Conservation (phyloP, 1,139 yeast species). For the Meyerozyma athensensis region DNA sequence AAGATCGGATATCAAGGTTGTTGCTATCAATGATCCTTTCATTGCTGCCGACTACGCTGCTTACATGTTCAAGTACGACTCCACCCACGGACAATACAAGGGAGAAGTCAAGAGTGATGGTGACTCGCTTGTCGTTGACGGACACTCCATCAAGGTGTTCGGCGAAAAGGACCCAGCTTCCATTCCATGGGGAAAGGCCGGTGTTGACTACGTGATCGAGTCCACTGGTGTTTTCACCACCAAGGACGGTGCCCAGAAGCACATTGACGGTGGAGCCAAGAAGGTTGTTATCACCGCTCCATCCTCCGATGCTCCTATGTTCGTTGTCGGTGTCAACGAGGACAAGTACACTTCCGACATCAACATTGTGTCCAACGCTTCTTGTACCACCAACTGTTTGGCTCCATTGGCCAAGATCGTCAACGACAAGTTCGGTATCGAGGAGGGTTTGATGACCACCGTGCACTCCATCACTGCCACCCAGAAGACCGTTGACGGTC, state of each 20-base stretch:
- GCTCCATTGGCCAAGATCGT: constrained; percentile 85
- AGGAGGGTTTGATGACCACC: constrained; percentile 88
- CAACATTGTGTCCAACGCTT: constrained; percentile 76
- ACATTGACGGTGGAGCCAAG: constrained; percentile 83
- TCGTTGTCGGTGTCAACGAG: constrained; percentile 78
- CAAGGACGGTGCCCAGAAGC: constrained; percentile 72
- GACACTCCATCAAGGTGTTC: constrained; percentile 62
- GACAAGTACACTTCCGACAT: constrained; percentile 67
- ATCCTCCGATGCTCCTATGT: constrained; percentile 85
- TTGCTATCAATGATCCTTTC: constrained; percentile 82
- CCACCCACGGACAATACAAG: constrained; percentile 74
- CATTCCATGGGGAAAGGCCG: constrained; percentile 78
- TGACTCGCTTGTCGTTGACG: constrained; percentile 57
- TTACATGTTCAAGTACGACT: constrained; percentile 85
- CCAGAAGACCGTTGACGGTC: constrained; percentile 89
- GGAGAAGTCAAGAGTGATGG: constrained; percentile 65
- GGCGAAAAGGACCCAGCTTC: constrained; percentile 74
- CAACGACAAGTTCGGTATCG: constrained; percentile 74
- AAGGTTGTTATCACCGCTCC: constrained; percentile 88
- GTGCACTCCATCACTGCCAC: constrained; percentile 89
- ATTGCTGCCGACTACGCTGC: constrained; percentile 80
- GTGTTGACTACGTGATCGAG: constrained; percentile 78
- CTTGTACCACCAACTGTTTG: constrained; percentile 88
- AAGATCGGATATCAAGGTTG: constrained; percentile 69
- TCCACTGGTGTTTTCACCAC: constrained; percentile 89